Conservation (phyloP, 495 filamentous ascomycete species). For the Hypomontagnella submonticulosa region DNA sequence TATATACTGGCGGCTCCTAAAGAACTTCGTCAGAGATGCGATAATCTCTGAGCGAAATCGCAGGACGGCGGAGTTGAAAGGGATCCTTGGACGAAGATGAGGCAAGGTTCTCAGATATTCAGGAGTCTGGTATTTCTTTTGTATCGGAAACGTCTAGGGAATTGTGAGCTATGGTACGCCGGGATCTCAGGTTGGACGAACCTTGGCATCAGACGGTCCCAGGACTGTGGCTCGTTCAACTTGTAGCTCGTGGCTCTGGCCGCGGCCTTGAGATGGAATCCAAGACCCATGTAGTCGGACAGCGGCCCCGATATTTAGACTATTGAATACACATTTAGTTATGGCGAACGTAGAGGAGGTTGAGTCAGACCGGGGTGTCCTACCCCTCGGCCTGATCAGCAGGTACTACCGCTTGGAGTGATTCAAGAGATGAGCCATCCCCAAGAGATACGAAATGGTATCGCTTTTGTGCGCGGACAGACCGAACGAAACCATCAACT, state of each 20-base stretch:
- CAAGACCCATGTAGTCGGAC: slow-evolving; percentile 83
- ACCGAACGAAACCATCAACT: slow-evolving; percentile 83
- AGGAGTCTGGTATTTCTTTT: slow-evolving; percentile 91
- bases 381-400: slow-evolving; percentile 82
- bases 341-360: slow-evolving; percentile 28
- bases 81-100: slow-evolving; percentile 87
- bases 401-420: slow-evolving; percentile 84
- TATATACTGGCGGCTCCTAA: slow-evolving; percentile 73
- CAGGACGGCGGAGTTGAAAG: slow-evolving; percentile 80
- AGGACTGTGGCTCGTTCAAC: slow-evolving; percentile 73
- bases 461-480: slow-evolving; percentile 86
- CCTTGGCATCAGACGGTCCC: slow-evolving; percentile 81
- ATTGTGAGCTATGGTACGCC: slow-evolving; percentile 38
- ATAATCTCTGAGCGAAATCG: slow-evolving; percentile 85
- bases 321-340: slow-evolving; percentile 52
- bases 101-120: slow-evolving; percentile 91
- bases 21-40: slow-evolving; percentile 76
- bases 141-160: slow-evolving; percentile 83
- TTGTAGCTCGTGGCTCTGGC: slow-evolving; percentile 84
- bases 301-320: slow-evolving; percentile 81
- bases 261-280: slow-evolving; percentile 75
- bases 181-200: slow-evolving; percentile 54
- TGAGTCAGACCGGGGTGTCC: slow-evolving; percentile 51
- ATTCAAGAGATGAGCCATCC: slow-evolving; percentile 83
- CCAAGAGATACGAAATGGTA: slow-evolving; percentile 84